A percentile compares a stretch with the other conserved stretches of the same genome.
Evolutionary conservation across 2,329 filamentous ascomycete genomes (phyloP).

Genomic region (Paecilomyces dactylethromorphus): DNA sequence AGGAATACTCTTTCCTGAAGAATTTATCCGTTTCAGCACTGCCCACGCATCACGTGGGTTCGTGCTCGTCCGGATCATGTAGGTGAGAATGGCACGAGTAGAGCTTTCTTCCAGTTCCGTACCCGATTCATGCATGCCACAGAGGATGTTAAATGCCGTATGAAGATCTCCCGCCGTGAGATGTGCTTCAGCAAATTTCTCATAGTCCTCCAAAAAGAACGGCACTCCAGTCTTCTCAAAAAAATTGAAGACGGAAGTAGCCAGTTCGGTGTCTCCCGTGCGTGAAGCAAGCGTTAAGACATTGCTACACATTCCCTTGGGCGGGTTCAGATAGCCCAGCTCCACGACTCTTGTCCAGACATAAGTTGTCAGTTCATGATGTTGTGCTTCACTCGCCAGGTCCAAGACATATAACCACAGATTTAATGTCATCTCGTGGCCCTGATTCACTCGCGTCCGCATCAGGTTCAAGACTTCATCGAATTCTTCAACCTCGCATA

Average conservation of each 20-base stretch:
- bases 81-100: conserved; percentile 56
- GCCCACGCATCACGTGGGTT: conserved; percentile 49
- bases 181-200: conserved; percentile 69
- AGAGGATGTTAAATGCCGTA: conserved; percentile 62
- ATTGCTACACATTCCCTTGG: conserved; percentile 59
- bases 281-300: conserved; percentile 67
- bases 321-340: conserved; percentile 52
- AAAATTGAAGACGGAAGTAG: conserved; percentile 62
- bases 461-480: conserved; percentile 70
- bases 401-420: conserved; percentile 72
- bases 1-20: conserved; percentile 45
- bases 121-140: conserved; percentile 64
- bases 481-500: conserved; percentile 65
- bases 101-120: conserved; percentile 51
- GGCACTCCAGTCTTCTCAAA: conserved; percentile 52
- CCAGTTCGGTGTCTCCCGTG: conserved; percentile 60
- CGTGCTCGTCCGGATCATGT: conserved; percentile 44
- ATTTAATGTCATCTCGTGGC: conserved; percentile 43
- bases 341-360: conserved; percentile 66
- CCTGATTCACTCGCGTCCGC: conserved; percentile 47
- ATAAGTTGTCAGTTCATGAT: conserved; percentile 59
- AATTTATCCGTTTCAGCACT: conserved; percentile 51
- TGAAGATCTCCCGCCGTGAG: conserved; percentile 53
- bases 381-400: conserved; percentile 56
- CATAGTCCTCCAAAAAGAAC: conserved; percentile 65